Evolutionary conservation across 2,329 filamentous ascomycete genomes (phyloP).

Genomic region (Penicillium sp.): DNA sequence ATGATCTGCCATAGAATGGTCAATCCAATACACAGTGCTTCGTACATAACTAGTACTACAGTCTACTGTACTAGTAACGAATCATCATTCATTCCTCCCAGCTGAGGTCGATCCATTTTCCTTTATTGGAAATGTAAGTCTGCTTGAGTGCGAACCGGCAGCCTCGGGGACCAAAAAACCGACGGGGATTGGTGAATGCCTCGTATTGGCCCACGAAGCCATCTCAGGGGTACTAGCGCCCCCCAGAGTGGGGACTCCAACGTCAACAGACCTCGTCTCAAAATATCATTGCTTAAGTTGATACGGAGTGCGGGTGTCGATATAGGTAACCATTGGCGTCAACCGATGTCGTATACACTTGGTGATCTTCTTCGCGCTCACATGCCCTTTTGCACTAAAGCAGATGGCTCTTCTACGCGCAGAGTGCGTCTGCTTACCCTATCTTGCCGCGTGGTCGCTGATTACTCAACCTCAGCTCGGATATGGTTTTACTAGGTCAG

Average conservation of each 20-base stretch:
- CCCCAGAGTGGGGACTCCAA: no score
- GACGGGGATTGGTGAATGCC: background rate
- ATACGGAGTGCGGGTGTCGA: no score
- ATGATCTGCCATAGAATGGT: background rate
- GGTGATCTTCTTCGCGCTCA: no score
- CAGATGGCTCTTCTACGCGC: background rate
- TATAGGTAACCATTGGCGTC: no score
- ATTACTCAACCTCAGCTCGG: background rate
- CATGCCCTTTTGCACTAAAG: background rate
- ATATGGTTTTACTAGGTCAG: background rate
- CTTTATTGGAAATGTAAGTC: background rate
- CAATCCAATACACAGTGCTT: no score
- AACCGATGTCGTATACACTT: no score
- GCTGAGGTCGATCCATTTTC: background rate
- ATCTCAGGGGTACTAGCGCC: background rate
- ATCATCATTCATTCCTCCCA: no score
- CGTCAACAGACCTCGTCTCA: no score
- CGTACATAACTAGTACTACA: no score
- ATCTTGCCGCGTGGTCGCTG: background rate
- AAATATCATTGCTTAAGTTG: no score
- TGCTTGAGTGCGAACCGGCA: background rate
- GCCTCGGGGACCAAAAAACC: background rate
- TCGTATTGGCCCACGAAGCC: constrained; percentile 1
- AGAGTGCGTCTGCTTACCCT: background rate
- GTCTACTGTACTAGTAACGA: no score